Base-by-base conservation (phyloP, 108 stramenopile genomes). In the Chaetoceros muelleri region DNA sequence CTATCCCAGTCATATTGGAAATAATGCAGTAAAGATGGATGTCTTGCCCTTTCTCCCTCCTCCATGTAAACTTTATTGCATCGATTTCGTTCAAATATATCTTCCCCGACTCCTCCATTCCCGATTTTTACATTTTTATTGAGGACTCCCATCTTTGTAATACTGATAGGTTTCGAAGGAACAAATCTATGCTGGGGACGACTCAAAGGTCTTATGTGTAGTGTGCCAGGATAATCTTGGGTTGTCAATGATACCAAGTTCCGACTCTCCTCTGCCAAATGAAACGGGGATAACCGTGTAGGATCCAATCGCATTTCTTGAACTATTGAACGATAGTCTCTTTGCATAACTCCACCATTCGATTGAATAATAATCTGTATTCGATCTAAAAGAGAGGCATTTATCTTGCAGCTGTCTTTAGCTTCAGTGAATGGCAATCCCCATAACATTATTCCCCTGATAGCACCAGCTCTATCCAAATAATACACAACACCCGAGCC, bases 361-460 rank as follows among this genome's bases (percentile, higher is more conserved):
- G 85, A 71, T 8, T 52, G 52, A 16, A 92, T 70, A 10, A 81
- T 57, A 20, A 68, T 49, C 49, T 85, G 67, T 62, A 92, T 67
- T 19, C 74, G 55, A 5, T 74, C 44, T 48, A 92, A 57, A 2
- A 92, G 68, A 0, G 62, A 46, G 45, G 51, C 28, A 52, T 87
- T 92, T 2, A 85, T 23, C 13, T 55, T 20, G 16, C 65, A 61
- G 46, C 76, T 51, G 40, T 74, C 59, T 30, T 62, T 5, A 10
- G 65, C 46, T 21, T n/a, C 26, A 24, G 52, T 45, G 59, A 85
- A 84, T 20, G 90, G 90, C 47, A 92, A 48, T 3, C 90, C 90
- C 90, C 90, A 92, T 1, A 76, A 76, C 84, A 87, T 87, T 10
- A 92, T 67, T 13, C 90, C 90, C 26, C 70, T 69, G n/a, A 87